Percentiles rank a stretch among this genome's conserved stretches.
Conservation (phyloP, 2,329 filamentous ascomycete species). For the Aureobasidium melanogenum region DNA sequence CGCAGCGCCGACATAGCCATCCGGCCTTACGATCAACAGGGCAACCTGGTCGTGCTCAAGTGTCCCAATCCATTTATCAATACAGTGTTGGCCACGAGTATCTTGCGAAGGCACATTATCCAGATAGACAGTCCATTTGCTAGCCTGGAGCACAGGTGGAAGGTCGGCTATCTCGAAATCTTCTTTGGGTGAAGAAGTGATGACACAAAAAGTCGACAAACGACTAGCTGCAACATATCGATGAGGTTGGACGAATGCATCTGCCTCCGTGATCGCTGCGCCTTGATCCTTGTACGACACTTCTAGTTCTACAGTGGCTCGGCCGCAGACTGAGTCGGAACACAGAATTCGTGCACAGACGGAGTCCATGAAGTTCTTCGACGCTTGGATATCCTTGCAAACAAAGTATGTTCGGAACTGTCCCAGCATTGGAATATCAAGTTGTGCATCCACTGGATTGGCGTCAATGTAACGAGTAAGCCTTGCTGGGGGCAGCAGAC, state of each 20-base stretch:
- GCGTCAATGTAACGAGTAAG: slow-evolving; percentile 68
- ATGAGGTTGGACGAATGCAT: slow-evolving; percentile 58
- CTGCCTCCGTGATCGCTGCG: slow-evolving; percentile 48
- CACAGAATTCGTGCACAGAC: slow-evolving; percentile 48
- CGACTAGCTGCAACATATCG: slow-evolving; percentile 61
- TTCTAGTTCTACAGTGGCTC: slow-evolving; percentile 50
- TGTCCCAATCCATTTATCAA: slow-evolving; percentile 60
- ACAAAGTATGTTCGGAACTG: slow-evolving; percentile 72
- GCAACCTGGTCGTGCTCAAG: slow-evolving; percentile 50
- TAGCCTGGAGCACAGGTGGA: slow-evolving; percentile 52
- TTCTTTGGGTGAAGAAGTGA: slow-evolving; percentile 56
- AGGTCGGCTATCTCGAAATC: slow-evolving; percentile 59
- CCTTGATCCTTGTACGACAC: slow-evolving; percentile 54
- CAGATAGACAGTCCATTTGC: slow-evolving; percentile 64
- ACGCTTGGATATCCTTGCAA: slow-evolving; percentile 50
- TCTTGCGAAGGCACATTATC: slow-evolving; percentile 53
- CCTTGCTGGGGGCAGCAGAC: slow-evolving; percentile 55
- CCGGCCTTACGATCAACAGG: slow-evolving; percentile 60
- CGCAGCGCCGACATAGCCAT: slow-evolving; percentile 65
- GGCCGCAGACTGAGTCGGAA: slow-evolving; percentile 47
- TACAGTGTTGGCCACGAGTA: slow-evolving; percentile 45
- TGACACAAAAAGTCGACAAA: slow-evolving; percentile 59
- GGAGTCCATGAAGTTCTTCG: slow-evolving; percentile 49
- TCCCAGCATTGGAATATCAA: slow-evolving; percentile 67
- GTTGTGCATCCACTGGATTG: slow-evolving; percentile 67